Evolutionary conservation across 2,329 filamentous ascomycete species (phyloP).

Genomic region (Peltaster fructicola): DNA sequence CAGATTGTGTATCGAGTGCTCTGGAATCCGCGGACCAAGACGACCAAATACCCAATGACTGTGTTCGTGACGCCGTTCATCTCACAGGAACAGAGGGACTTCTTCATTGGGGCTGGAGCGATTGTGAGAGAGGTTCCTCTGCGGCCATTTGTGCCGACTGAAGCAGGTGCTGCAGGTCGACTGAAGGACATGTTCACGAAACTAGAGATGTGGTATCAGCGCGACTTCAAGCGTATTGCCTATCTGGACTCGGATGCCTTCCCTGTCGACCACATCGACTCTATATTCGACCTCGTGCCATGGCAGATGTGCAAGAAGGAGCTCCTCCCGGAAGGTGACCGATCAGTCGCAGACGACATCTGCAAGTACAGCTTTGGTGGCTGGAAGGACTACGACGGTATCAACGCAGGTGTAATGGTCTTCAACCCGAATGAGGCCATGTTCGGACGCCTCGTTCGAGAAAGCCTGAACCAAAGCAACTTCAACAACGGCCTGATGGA

Average conservation of each 20-base stretch:
- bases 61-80: slow-evolving; percentile 10
- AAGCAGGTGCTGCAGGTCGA: slow-evolving; percentile 1
- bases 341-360: slow-evolving; percentile 8
- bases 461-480: slow-evolving; percentile 16
- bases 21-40: slow-evolving; percentile 8
- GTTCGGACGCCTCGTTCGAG: slow-evolving; percentile 17
- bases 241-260: slow-evolving; percentile 71
- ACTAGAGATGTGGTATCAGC: slow-evolving; percentile 79
- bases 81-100: slow-evolving; percentile 7
- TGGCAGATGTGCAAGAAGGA: slow-evolving; percentile 6
- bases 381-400: slow-evolving; percentile 8
- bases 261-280: slow-evolving; percentile 9
- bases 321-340: slow-evolving; percentile 12
- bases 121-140: slow-evolving; percentile 9
- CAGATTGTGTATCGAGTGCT: slow-evolving; percentile 9
- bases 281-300: slow-evolving; percentile 8
- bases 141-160: slow-evolving; percentile 6
- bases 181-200: slow-evolving; percentile 52
- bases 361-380: slow-evolving; percentile 18
- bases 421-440: slow-evolving; percentile 16
- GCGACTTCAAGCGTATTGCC: slow-evolving; percentile 73
- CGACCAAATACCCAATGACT: slow-evolving; percentile 6
- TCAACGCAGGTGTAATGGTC: slow-evolving; percentile 19
- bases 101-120: slow-evolving; percentile 7
- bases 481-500: slow-evolving; percentile 18